Evolutionary conservation across 129 eudicot species (phyloP).

Genomic region (Pseudognaphalium luteoalbum): DNA sequence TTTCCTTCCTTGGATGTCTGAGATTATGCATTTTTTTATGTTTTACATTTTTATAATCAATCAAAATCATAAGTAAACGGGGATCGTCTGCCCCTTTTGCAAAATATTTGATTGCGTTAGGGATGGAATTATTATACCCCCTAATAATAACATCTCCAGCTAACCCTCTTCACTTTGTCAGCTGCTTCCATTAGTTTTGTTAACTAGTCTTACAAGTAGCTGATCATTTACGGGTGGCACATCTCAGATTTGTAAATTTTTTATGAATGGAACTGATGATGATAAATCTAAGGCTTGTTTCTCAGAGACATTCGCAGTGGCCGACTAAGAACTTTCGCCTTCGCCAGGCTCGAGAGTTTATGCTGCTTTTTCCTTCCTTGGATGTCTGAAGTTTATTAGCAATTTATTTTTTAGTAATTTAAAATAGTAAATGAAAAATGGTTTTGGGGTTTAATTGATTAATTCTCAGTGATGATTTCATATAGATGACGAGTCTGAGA

Average conservation of each 20-base stretch:
- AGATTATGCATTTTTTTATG: neutral
- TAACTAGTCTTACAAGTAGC: neutral
- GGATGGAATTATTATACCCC: slow-evolving; percentile 31
- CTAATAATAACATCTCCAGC: slow-evolving; percentile 17
- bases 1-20: slow-evolving; percentile 48
- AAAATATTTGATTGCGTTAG: slow-evolving; percentile 24
- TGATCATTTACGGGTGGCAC: slow-evolving; percentile 39
- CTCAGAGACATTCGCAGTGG: slow-evolving; percentile 76
- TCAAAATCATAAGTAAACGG: slow-evolving; percentile 2
- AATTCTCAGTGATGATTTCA: slow-evolving; percentile 33
- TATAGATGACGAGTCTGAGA: slow-evolving; percentile 39
- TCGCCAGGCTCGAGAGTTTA: slow-evolving; percentile 53
- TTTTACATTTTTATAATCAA: neutral
- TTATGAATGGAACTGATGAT: neutral
- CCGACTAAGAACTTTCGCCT: slow-evolving; percentile 53
- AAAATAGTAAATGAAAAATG: neutral
- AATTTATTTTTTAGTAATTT: neutral
- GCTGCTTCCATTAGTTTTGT: neutral
- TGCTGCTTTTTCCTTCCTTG: slow-evolving; percentile 49
- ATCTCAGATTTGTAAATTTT: neutral
- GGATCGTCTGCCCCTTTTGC: slow-evolving; percentile 47
- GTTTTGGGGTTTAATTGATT: neutral
- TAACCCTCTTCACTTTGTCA: slow-evolving; percentile 46
- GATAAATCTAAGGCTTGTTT: slow-evolving; percentile 51
- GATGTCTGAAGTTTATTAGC: slow-evolving; percentile 44